Conservation (phyloP, 257 asterid genomes). For the Jaltomata sinuosa region DNA sequence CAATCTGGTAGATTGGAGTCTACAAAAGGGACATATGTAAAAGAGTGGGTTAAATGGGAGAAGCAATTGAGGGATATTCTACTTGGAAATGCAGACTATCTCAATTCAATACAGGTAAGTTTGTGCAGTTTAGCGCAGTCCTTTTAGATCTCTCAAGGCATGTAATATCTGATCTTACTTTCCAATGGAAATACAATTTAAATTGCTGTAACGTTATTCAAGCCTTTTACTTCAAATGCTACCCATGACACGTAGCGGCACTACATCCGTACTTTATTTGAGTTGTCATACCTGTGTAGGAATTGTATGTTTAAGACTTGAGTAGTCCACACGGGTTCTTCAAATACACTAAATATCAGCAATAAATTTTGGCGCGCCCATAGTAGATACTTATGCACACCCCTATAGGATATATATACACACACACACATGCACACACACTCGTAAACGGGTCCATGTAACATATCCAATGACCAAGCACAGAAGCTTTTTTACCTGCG, state of each 20-base stretch:
- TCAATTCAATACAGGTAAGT: conserved; percentile 79
- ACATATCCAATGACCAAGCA: too few species aligned
- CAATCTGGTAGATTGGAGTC: conserved; percentile 59
- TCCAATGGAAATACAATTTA: background rate
- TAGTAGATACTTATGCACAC: background rate
- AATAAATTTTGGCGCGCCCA: background rate
- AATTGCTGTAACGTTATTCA: background rate
- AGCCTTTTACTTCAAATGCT: background rate
- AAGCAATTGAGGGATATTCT: conserved; percentile 53
- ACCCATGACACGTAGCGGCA: background rate
- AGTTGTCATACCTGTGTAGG: background rate
- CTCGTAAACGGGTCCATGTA: background rate
- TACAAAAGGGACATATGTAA: conserved; percentile 62
- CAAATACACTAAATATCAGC: background rate
- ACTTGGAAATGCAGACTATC: conserved; percentile 51
- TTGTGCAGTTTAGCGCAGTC: background rate
- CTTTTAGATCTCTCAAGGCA: background rate
- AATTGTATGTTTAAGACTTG: background rate
- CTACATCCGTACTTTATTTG: background rate
- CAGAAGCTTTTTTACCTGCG: background rate
- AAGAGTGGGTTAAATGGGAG: conserved; percentile 92
- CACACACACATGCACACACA: background rate
- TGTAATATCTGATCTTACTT: background rate
- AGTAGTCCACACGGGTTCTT: background rate
- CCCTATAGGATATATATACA: background rate